These are phyloP conservation scores for Leptographium lundbergii DNA, from an alignment of 2,329 filamentous ascomycete genomes.

Conservation along the genomic window DNA sequence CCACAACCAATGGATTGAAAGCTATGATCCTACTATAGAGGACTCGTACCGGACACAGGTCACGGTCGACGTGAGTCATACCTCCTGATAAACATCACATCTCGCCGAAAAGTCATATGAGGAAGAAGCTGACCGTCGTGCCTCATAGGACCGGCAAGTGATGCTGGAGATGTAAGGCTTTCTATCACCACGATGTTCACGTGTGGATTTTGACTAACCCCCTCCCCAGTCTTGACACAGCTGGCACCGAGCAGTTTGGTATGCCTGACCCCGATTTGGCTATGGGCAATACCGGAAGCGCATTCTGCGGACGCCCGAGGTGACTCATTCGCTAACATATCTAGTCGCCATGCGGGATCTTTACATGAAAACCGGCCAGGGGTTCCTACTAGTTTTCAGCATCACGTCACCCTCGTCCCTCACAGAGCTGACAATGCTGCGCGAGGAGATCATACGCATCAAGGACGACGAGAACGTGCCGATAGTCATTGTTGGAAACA, in stretches of 20 bases:
- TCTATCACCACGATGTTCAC: neutral
- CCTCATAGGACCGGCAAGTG: conserved; percentile 66
- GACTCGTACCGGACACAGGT: conserved; percentile 65
- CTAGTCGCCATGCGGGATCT: conserved; percentile 59
- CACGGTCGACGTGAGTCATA: conserved; percentile 64
- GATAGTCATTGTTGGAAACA: conserved; percentile 87
- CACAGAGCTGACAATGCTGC: conserved; percentile 65
- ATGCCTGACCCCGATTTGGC: neutral
- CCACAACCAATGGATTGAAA: conserved; percentile 88
- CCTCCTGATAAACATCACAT: no score
- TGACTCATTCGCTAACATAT: neutral
- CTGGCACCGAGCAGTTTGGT: conserved; percentile 85
- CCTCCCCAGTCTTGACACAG: conserved; percentile 60
- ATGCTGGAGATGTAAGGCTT: conserved; percentile 70
- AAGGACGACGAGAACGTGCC: conserved; percentile 78
- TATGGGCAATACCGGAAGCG: no score
- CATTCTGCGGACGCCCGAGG: neutral
- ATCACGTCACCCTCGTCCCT: conserved; percentile 80
- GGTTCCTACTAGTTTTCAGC: conserved; percentile 84
- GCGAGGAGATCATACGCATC: conserved; percentile 82
- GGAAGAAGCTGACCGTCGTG: neutral
- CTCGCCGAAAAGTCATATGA: neutral
- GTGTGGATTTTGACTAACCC: neutral
- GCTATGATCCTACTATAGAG: conserved; percentile 68
- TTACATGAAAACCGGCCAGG: conserved; percentile 89